A percentile compares a stretch with the other conserved stretches of the same genome.
Conservation (phyloP, 1,284 basidiomycete genomes). For the Rhodotorula sp. region DNA sequence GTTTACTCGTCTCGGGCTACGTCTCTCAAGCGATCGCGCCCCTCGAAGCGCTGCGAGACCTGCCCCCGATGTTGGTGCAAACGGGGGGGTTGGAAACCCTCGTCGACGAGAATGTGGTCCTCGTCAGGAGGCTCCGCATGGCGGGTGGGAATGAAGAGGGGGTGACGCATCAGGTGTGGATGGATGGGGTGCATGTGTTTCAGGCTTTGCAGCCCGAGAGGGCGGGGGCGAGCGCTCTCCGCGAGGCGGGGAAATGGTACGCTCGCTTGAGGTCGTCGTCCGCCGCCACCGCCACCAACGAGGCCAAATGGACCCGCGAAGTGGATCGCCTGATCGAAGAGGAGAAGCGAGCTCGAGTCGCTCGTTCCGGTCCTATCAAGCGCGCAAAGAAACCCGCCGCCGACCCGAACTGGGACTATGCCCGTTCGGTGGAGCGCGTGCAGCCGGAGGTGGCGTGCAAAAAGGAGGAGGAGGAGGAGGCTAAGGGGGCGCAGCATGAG, state of each 20-base stretch:
- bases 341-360: conserved; percentile 1
- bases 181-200: not conserved
- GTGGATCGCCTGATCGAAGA: not conserved
- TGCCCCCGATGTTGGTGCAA: conserved; percentile 51
- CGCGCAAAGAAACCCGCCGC: not conserved
- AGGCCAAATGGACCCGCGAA: not conserved
- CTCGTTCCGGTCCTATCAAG: not conserved
- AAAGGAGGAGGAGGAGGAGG: too few relatives aligned
- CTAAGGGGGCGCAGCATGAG: not conserved
- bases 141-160: conserved; percentile 43
- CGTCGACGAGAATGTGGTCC: conserved; percentile 49
- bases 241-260: not conserved
- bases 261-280: not conserved
- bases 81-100: conserved; percentile 49
- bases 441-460: not conserved
- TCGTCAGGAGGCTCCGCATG: conserved; percentile 48
- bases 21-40: conserved; percentile 29
- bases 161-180: conserved; percentile 29
- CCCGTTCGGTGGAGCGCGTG: not conserved
- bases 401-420: not conserved
- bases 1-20: conserved; percentile 27
- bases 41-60: conserved; percentile 26
- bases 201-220: not conserved
- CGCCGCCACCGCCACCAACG: not conserved
- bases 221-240: not conserved